Evolutionary conservation across 2,329 filamentous ascomycete species (phyloP).

Genomic region (Trichoderma aggressivum): DNA sequence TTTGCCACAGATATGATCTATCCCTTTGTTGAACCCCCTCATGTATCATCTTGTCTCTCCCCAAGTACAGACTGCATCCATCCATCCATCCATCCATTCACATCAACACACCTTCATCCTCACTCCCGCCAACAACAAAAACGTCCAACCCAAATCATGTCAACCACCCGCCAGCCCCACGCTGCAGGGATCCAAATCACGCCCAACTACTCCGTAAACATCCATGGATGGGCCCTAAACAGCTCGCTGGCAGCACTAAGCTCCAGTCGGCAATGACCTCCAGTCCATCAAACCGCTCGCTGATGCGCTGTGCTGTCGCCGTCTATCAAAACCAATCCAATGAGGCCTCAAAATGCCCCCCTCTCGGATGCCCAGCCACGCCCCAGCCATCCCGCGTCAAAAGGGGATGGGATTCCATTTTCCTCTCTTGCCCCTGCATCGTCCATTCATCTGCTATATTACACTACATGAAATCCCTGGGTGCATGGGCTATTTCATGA

Average conservation of each 20-base stretch:
- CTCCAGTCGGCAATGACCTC: slow-evolving; percentile 11
- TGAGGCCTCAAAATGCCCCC: no score
- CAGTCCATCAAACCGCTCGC: neutral
- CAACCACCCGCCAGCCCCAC: neutral
- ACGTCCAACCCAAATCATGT: neutral
- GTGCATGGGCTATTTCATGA: neutral
- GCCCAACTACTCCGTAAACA: neutral
- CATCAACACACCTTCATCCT: neutral
- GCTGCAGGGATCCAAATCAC: neutral
- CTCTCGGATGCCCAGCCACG: slow-evolving; percentile 7
- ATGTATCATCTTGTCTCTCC: neutral
- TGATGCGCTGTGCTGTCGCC: slow-evolving; percentile 1
- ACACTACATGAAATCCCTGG: no score
- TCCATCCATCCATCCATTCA: neutral
- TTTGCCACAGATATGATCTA: no score
- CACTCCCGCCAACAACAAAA: neutral
- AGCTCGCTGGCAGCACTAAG: slow-evolving; percentile 15
- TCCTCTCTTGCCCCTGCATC: neutral
- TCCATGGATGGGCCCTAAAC: neutral
- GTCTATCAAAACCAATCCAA: neutral
- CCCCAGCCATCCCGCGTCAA: neutral
- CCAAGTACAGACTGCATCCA: no score
- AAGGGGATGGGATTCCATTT: neutral
- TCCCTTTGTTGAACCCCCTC: no score
- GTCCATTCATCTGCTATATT: neutral